phyloP scores from a whole-genome alignment of 176 grass and related monocot genomes.

The Ananas comosus region DNA sequence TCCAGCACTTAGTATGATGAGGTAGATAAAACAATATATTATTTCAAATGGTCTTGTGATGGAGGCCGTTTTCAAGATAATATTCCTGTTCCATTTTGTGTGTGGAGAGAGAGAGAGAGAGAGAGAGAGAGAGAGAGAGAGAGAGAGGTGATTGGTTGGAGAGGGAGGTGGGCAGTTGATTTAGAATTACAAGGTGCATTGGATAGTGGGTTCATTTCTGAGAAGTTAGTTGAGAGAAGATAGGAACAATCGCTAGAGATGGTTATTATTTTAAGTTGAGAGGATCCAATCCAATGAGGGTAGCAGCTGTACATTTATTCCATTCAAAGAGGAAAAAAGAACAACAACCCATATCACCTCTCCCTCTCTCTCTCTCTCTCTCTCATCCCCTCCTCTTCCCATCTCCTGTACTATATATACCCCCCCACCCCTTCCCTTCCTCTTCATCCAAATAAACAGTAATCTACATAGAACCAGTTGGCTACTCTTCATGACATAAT shows the following conservation, averaged over 20 bases:
- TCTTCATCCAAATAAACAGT: constrained; percentile 59
- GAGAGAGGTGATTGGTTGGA: constrained; percentile 31
- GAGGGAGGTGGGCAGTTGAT: constrained; percentile 37
- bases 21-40: not conserved
- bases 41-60: not conserved
- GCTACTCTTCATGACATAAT: constrained; percentile 6
- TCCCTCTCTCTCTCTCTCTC: constrained; percentile 16
- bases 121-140: not conserved
- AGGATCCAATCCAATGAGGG: not conserved
- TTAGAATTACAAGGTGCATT: constrained; percentile 51
- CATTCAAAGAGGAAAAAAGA: constrained; percentile 37
- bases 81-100: not conserved
- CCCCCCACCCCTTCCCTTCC: constrained; percentile 18
- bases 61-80: constrained; percentile 1
- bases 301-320: constrained; percentile 62
- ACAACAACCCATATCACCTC: not conserved
- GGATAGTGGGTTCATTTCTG: constrained; percentile 22
- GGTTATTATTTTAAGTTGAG: constrained; percentile 9
- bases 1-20: not conserved
- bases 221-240: constrained; percentile 10
- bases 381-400: constrained; percentile 6
- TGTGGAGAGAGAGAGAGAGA: not conserved
- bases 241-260: constrained; percentile 17
- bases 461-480: constrained; percentile 12
- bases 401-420: constrained; percentile 50